Conservation (phyloP, 1,284 basidiomycete genomes). For the Golubevia sp. region DNA sequence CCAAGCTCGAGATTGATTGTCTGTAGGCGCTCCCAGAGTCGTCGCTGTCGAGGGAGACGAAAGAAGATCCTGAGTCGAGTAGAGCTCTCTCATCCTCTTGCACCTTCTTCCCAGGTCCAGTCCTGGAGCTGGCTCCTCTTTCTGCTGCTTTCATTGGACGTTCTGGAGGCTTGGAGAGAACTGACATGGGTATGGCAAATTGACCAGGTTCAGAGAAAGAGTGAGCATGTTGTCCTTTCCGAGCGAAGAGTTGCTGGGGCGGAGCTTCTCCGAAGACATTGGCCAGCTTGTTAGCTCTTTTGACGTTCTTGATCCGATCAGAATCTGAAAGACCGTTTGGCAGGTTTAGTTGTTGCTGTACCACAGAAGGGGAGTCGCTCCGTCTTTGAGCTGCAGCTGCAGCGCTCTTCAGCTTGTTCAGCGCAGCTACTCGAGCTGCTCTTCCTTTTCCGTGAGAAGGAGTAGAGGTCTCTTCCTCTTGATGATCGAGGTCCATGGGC, state of each 20-base stretch:
- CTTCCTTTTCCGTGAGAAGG: too few relatives aligned
- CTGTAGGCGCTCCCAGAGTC: conserved; percentile 5
- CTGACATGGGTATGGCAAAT: neutral
- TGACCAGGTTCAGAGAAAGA: neutral
- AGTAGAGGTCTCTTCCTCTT: too few relatives aligned
- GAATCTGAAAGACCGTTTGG: conserved; percentile 3
- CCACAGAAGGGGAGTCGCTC: too few relatives aligned
- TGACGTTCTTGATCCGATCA: conserved; percentile 5
- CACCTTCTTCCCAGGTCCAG: neutral
- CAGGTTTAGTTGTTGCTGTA: too few relatives aligned
- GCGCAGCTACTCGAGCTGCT: too few relatives aligned
- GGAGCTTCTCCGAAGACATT: conserved; percentile 6
- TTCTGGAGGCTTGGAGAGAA: neutral
- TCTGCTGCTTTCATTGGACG: neutral
- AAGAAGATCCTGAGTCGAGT: neutral
- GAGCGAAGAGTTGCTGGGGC: neutral
- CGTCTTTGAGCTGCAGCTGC: too few relatives aligned
- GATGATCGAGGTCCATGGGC: too few relatives aligned
- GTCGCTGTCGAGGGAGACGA: neutral
- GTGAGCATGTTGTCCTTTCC: neutral
- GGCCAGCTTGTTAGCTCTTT: conserved; percentile 10
- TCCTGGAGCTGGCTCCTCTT: neutral
- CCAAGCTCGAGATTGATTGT: conserved; percentile 7
- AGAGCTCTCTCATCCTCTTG: neutral
- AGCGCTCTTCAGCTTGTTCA: too few relatives aligned